Evolutionary conservation across 768 basidiomycete species (phyloP), one percentile per base, ranked within the genome.

Genomic region (Suillus sp.): DNA sequence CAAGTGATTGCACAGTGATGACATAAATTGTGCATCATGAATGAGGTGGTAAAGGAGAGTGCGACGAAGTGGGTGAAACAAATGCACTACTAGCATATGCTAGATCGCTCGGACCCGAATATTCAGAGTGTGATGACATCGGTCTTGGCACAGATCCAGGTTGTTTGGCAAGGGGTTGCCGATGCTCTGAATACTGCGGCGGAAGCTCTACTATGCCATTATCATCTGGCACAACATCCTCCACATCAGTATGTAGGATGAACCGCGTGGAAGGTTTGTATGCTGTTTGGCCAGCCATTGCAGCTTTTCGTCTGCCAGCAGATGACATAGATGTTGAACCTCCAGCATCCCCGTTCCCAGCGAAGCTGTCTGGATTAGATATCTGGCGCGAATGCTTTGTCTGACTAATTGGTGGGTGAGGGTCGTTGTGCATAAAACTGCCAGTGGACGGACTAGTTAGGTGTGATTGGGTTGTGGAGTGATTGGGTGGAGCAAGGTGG

Each of bases 171-270:
- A 18, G n/a, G 43, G 71, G 64, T 53, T 70, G 71, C 22, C 81
- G 81, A 40, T 83, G 77, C 64, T 85, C 87, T 30, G 81, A 80
- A 69, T 92, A 92, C 71, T 86, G 86, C 18, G 90, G 90, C 32
- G 91, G 91, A n/a, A 91, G 80, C 74, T 92, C 91, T 7, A 91
- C 80, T 25, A 90, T 75, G 7, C 81, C 89, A 20, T 82, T 75
- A 30, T 78, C 81, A 59, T 78, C 78, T 8, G 83, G 78, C 11
- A 77, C 43, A 14, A 69, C 75, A 68, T 91, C 90, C 60, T 89
- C 89, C 9, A 81, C 82, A 70, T 91, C 91, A 3, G 85, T 87
- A 66, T 92, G 90, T 7, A 91, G 66, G 62, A 91, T 79, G 71
- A 85, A 88, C 54, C 87, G 83, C 25, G 87, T 76, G 4, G 81